Percentiles rank a stretch among this genome's conserved stretches.
Conservation (phyloP, 768 basidiomycete species). For the Leccinum uliginosum region DNA sequence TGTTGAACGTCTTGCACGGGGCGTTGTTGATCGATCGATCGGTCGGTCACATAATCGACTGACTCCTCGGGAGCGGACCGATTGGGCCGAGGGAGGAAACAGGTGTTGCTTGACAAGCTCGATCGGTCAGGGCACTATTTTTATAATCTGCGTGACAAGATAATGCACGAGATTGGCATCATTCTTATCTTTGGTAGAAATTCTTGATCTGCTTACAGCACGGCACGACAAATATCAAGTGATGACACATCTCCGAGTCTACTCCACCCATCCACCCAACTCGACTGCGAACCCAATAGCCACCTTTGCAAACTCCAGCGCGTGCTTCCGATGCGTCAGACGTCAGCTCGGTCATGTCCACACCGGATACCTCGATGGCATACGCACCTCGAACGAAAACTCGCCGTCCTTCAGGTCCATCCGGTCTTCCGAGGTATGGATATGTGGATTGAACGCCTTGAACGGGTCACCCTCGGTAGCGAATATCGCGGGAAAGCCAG, state of each 20-base stretch:
- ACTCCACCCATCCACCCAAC: constrained; percentile 28
- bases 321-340: not conserved
- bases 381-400: constrained; percentile 36
- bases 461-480: constrained; percentile 42
- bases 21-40: too few species aligned
- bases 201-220: not conserved
- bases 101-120: too few species aligned
- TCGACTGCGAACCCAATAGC: constrained; percentile 57
- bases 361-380: not conserved
- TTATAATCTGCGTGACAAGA: too few species aligned
- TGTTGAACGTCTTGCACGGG: too few species aligned
- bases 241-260: not conserved
- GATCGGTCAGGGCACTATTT: too few species aligned
- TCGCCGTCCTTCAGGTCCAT: constrained; percentile 32
- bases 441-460: constrained; percentile 38
- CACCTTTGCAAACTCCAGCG: constrained; percentile 54
- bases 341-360: not conserved
- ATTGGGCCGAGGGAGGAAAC: not conserved
- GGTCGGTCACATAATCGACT: too few species aligned
- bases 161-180: too few species aligned
- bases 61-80: not conserved
- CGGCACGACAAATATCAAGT: not conserved
- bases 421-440: constrained; percentile 32
- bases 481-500: constrained; percentile 38
- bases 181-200: too few species aligned